phyloP scores from a whole-genome alignment of 805 yeast genomes.

The Saccharomycopsis vini region DNA sequence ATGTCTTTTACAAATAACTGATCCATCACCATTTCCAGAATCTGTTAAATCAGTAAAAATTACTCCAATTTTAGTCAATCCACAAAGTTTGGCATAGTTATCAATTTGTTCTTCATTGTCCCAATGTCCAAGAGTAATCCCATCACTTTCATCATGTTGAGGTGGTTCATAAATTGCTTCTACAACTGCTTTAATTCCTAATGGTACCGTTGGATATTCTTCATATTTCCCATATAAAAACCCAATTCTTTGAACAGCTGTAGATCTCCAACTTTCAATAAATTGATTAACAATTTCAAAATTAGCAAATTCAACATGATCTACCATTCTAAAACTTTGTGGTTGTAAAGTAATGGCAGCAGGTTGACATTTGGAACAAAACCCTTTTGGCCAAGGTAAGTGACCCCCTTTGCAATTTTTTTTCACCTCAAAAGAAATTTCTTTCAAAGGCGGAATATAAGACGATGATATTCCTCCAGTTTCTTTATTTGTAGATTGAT shows the following conservation, averaged over 20 bases:
- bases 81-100: conserved; percentile 46
- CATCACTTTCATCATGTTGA: conserved; percentile 80
- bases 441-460: conserved; percentile 72
- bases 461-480: conserved; percentile 49
- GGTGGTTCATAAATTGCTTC: conserved; percentile 93
- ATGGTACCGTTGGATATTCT: conserved; percentile 71
- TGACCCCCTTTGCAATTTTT: conserved; percentile 68
- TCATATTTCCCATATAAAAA: conserved; percentile 76
- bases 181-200: conserved; percentile 90
- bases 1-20: conserved; percentile 88
- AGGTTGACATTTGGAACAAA: conserved; percentile 95
- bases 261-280: conserved; percentile 84
- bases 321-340: conserved; percentile 91
- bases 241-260: conserved; percentile 85
- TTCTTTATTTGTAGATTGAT: conserved; percentile 56
- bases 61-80: conserved; percentile 67
- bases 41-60: conserved; percentile 87
- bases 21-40: conserved; percentile 77
- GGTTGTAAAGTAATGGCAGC: conserved; percentile 87
- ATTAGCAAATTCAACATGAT: conserved; percentile 85
- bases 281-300: conserved; percentile 68
- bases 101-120: conserved; percentile 48
- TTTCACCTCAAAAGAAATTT: conserved; percentile 57
- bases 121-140: conserved; percentile 52
- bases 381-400: conserved; percentile 89